These are phyloP conservation scores for Corymbia citriodora DNA, from an alignment of 441 rosid species.

Conservation along the genomic window DNA sequence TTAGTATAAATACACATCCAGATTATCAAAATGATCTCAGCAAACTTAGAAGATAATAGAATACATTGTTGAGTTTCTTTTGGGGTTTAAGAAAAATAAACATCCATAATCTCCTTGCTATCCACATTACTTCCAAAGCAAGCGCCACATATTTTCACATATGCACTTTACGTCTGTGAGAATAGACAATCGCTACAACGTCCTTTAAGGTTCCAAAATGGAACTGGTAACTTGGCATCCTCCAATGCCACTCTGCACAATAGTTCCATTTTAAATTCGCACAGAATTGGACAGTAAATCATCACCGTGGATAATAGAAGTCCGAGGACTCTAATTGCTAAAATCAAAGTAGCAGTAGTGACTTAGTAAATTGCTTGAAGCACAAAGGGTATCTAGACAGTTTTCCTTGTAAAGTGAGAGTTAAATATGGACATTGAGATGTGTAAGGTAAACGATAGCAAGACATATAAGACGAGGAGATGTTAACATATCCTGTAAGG, in stretches of 20 bases:
- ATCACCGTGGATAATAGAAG: neutral
- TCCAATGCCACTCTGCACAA: neutral
- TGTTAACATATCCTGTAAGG: neutral
- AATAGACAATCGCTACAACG: neutral
- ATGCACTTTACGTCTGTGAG: neutral
- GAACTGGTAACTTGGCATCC: neutral
- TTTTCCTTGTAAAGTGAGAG: neutral
- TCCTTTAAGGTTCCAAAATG: neutral
- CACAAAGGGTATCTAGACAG: neutral
- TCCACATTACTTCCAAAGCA: too few species aligned
- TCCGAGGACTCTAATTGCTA: neutral
- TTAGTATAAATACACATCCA: neutral
- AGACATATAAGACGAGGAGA: neutral
- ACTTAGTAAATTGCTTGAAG: neutral
- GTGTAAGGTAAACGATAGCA: neutral
- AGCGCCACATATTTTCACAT: too few species aligned
- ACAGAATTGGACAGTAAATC: neutral
- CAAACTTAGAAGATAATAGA: too few species aligned
- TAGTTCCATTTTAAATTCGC: neutral
- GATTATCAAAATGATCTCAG: neutral
- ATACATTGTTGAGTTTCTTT: neutral
- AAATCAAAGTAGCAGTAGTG: neutral
- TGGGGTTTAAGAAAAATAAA: neutral
- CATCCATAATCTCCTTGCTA: too few species aligned
- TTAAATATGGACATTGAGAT: neutral